These are phyloP conservation scores for Kodamaea sp. DNA, from an alignment of 1,139 yeast genomes.

Conservation along the genomic window DNA sequence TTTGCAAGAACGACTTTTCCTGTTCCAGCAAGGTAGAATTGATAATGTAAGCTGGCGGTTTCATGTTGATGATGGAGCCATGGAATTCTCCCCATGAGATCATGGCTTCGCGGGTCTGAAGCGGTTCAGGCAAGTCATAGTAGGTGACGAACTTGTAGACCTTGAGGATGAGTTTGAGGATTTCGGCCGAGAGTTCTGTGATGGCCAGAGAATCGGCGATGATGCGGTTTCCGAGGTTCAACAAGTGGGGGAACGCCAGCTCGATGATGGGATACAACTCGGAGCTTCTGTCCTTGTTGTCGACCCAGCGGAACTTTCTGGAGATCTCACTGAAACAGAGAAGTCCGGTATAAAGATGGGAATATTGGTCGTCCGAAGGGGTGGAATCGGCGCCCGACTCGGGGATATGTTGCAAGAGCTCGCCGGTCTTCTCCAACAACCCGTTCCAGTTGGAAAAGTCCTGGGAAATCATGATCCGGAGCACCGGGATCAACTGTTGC, in stretches of 20 bases:
- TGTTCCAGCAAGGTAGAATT: constrained; percentile 27
- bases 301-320: constrained; percentile 75
- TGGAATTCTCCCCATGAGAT: constrained; percentile 80
- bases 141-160: constrained; percentile 81
- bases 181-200: constrained; percentile 62
- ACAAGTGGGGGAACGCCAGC: constrained; percentile 68
- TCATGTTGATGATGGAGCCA: constrained; percentile 63
- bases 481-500: constrained; percentile 69
- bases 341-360: constrained; percentile 73
- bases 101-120: constrained; percentile 61
- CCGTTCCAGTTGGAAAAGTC: constrained; percentile 83
- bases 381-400: constrained; percentile 6
- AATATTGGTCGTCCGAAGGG: constrained; percentile 44
- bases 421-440: constrained; percentile 59
- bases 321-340: constrained; percentile 73
- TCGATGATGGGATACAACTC: constrained; percentile 60
- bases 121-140: constrained; percentile 69
- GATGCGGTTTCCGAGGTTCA: constrained; percentile 64
- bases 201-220: constrained; percentile 38
- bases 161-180: constrained; percentile 75
- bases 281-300: constrained; percentile 56
- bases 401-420: constrained; percentile 48
- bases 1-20: constrained; percentile 40
- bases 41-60: constrained; percentile 49
- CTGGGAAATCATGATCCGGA: constrained; percentile 60